Conservation (phyloP, 352 stramenopile genomes). For the Phytophthora niederhauseri region DNA sequence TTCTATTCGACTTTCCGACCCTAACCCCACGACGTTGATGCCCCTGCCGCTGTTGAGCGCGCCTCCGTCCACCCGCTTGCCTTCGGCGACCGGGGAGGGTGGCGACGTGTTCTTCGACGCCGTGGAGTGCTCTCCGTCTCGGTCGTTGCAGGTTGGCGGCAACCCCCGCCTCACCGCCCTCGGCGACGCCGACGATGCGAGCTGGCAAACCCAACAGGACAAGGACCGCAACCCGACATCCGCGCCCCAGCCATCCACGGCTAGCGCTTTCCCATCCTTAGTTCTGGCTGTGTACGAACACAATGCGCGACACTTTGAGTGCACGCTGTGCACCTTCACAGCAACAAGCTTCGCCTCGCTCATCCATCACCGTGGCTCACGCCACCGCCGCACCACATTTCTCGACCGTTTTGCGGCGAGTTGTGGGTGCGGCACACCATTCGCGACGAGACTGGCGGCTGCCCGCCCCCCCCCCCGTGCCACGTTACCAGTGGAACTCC, state of each 20-base stretch:
- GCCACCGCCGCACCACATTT: not conserved
- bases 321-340: not conserved
- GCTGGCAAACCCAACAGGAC: not conserved
- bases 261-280: not conserved
- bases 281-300: not conserved
- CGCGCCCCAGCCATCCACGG: not conserved
- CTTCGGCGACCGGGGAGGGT: too few species aligned
- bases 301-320: not conserved
- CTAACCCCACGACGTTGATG: too few species aligned
- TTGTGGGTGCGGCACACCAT: not conserved
- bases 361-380: not conserved
- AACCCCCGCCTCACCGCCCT: not conserved
- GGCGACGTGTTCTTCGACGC: too few species aligned
- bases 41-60: too few species aligned
- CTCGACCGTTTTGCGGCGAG: not conserved
- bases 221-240: not conserved
- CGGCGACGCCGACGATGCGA: not conserved
- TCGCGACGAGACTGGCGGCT: not conserved
- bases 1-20: too few species aligned
- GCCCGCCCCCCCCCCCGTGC: not conserved
- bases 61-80: not conserved
- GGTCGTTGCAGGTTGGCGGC: not conserved
- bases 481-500: not conserved
- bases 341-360: not conserved
- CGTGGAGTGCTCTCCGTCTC: not conserved